Evolutionary conservation across 108 stramenopile genomes (phyloP).

Genomic region (Nitzschia inconspicua): DNA sequence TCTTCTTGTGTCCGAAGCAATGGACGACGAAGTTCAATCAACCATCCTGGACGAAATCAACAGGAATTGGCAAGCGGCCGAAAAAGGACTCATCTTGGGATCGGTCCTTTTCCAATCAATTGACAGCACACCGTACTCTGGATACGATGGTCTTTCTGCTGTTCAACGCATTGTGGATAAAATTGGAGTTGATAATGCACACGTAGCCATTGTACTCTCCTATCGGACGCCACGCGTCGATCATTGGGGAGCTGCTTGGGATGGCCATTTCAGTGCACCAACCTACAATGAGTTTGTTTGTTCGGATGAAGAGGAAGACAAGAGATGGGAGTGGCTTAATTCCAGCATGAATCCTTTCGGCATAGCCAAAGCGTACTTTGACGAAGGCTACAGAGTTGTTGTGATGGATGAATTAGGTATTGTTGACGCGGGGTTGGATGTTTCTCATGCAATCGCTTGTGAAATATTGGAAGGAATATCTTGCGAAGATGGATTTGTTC

Average conservation of each 20-base stretch:
- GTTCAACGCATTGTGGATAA: conserved; percentile 1
- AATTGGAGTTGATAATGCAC: background rate
- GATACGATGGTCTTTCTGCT: background rate
- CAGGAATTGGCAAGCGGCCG: conserved; percentile 2
- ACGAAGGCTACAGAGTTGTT: conserved; percentile 13
- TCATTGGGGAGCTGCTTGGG: conserved; percentile 23
- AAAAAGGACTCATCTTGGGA: conserved; percentile 17
- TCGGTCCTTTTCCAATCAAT: conserved; percentile 5
- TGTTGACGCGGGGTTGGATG: background rate
- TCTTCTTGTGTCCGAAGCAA: conserved; percentile 1
- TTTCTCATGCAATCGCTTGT: conserved; percentile 19
- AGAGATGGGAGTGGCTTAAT: conserved; percentile 9
- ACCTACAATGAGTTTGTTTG: conserved; percentile 10
- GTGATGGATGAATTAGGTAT: conserved; percentile 16
- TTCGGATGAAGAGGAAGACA: background rate
- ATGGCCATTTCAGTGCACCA: conserved; percentile 1
- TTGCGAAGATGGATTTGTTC: background rate
- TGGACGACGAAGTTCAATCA: conserved; percentile 1
- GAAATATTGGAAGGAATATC: conserved; percentile 5
- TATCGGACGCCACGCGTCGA: conserved; percentile 21
- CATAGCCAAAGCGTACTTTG: conserved; percentile 3
- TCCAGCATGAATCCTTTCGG: conserved; percentile 20
- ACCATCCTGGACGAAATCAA: conserved; percentile 1
- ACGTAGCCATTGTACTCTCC: conserved; percentile 14
- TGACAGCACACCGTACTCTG: conserved; percentile 4